Conservation (phyloP, 345 rosid species). For the Carallia brachiata region DNA sequence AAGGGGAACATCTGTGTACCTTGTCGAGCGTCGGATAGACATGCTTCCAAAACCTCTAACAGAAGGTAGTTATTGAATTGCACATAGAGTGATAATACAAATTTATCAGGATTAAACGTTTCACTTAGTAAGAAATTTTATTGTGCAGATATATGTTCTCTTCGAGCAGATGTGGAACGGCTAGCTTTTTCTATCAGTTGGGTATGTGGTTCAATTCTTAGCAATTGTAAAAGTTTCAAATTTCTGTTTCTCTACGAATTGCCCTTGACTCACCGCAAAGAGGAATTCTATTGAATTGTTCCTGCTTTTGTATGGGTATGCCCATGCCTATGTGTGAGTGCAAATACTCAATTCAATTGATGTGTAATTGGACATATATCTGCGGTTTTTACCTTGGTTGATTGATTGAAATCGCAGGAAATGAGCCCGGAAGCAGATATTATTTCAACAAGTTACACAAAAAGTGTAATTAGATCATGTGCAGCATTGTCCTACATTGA, state of each 20-base stretch:
- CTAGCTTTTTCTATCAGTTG: constrained; percentile 97
- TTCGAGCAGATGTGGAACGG: constrained; percentile 94
- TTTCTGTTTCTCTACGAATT: neutral
- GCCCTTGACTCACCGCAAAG: neutral
- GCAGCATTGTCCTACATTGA: constrained; percentile 95
- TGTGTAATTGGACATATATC: neutral
- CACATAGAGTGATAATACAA: neutral
- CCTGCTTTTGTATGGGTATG: neutral
- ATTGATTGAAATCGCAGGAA: constrained; percentile 51
- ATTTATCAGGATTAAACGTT: neutral
- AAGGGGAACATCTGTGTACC: constrained; percentile 98
- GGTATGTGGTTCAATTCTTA: constrained; percentile 42
- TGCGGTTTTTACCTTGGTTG: constrained; percentile 19
- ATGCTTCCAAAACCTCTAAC: constrained; percentile 99
- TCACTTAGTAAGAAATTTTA: constrained; percentile 15
- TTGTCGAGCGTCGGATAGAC: constrained; percentile 98
- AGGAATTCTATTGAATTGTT: neutral
- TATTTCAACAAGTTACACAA: constrained; percentile 77
- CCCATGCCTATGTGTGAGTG: neutral
- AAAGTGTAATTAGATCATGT: constrained; percentile 89
- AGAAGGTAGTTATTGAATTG: constrained; percentile 56
- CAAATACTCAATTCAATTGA: neutral
- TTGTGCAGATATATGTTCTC: constrained; percentile 87
- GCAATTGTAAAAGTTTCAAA: neutral
- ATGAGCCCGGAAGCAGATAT: constrained; percentile 90